Evolutionary conservation across 495 filamentous ascomycete species (phyloP), one percentile per base, ranked within the genome.

Genomic region (Thermochaetoides thermophila): DNA sequence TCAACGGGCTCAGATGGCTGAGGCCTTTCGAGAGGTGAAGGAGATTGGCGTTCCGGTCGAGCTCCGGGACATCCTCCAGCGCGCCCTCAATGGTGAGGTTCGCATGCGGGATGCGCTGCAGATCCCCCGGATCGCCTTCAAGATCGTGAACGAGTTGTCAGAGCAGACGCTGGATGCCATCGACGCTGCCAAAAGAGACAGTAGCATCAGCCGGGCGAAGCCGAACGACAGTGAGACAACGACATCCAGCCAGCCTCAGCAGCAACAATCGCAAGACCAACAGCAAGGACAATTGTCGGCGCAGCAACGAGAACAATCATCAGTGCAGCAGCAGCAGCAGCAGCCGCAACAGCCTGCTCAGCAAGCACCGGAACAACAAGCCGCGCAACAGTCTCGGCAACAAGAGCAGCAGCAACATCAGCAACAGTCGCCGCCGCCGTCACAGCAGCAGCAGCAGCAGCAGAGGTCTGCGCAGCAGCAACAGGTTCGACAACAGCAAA

Each of bases 61-160:
- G 23, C 29, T 61, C 7, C 15, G 43, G n/a, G 46, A 56, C 4
- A 17, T 63, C 8, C 29, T 57, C 7, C 24, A 23, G 8, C 7
- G 16, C 20, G 58, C 76, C 29, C 43, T 71, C 34, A 76, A 74
- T 45, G 64, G 67, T 9, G 66, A 66, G 33, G 43, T 81, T 14
- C 63, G 72, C 31, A 69, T 82, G 17, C 69, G 66, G 9, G 83
- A 92, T 35, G 62, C 62, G 34, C 60, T 67, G 27, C 60, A 36
- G 32, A 9, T 45, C 0, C 31, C 49, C 10, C 36, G 40, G 31
- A 32, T 28, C 17, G 15, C 44, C 6, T 40, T 32, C 17, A 32
- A 43, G 27, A 19, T 61, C 13, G 35, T n/a, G n/a, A n/a, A n/a
- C n/a, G n/a, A n/a, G n/a, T n/a, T n/a, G n/a, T n/a, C n/a, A n/a